These are phyloP conservation scores for Diplosphaera chodatii DNA, from an alignment of 139 green algal species.

Conservation along the genomic window DNA sequence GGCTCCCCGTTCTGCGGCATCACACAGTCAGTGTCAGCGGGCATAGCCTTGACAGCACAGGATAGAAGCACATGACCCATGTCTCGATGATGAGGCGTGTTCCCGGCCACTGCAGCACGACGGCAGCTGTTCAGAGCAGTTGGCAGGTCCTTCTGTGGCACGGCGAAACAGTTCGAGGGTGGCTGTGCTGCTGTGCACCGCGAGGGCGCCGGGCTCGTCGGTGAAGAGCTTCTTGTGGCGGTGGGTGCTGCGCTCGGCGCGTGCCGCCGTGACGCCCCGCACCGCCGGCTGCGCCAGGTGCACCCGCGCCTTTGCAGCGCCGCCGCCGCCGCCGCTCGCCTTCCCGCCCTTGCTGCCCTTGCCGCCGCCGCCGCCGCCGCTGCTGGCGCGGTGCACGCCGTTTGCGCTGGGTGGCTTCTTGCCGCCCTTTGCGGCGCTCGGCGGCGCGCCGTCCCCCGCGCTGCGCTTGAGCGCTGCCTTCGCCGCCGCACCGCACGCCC, in stretches of 20 bases:
- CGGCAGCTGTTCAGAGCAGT: too few species aligned
- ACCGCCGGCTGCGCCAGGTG: constrained; percentile 23
- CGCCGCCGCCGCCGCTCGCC: not conserved
- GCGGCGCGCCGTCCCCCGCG: not conserved
- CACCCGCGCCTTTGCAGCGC: constrained; percentile 4
- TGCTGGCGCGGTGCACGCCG: not conserved
- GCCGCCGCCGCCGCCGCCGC: not conserved
- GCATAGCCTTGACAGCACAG: too few species aligned
- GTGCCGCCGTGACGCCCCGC: constrained; percentile 1
- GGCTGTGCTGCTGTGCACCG: not conserved
- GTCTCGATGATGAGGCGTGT: too few species aligned
- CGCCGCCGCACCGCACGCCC: not conserved
- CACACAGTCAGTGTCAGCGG: too few species aligned
- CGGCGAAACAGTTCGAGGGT: too few species aligned
- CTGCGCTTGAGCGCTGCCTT: not conserved
- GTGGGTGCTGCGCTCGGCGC: constrained; percentile 40
- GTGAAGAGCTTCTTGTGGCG: constrained; percentile 70
- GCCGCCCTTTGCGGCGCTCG: not conserved
- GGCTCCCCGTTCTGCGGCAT: constrained; percentile 25
- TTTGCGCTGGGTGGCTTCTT: not conserved
- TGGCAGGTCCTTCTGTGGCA: too few species aligned
- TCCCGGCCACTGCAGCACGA: too few species aligned
- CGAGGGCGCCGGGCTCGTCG: constrained; percentile 38
- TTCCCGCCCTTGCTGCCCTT: not conserved
- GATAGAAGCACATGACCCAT: too few species aligned